These are phyloP conservation scores for Aspergillus campestris DNA, from an alignment of 495 filamentous ascomycete species.

Conservation along the genomic window DNA sequence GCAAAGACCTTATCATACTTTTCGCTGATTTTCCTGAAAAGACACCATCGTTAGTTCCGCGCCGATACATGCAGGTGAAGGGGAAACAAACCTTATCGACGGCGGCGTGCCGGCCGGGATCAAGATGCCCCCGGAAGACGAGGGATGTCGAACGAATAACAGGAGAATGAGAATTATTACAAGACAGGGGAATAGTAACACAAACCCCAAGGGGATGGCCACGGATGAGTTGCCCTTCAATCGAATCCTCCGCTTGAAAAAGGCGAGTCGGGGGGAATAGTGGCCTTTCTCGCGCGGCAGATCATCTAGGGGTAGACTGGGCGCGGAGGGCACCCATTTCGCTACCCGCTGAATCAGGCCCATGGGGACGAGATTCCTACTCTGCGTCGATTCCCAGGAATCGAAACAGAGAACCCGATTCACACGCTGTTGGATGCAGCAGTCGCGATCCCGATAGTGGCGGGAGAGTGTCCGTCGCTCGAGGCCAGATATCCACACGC, in stretches of 20 bases:
- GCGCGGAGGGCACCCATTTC: conserved; percentile 56
- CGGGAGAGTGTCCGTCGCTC: conserved; percentile 4
- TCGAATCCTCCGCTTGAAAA: conserved; percentile 81
- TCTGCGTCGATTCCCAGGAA: conserved; percentile 19
- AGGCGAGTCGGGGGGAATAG: conserved; percentile 57
- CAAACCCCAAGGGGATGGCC: conserved; percentile 87
- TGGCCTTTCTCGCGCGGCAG: conserved; percentile 45
- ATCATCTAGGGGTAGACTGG: conserved; percentile 53
- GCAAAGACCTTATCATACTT: conserved; percentile 95
- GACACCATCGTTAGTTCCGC: conserved; percentile 4
- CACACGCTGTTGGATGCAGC: conserved; percentile 17
- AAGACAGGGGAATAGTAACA: conserved; percentile 86
- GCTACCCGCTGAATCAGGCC: conserved; percentile 54
- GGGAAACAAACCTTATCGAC: conserved; percentile 65
- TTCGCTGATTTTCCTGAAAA: conserved; percentile 85
- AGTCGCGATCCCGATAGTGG: conserved; percentile 7
- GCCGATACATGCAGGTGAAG: not conserved
- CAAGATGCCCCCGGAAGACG: conserved; percentile 70
- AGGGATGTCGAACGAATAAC: conserved; percentile 83
- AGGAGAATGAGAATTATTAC: conserved; percentile 86
- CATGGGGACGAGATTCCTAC: conserved; percentile 38
- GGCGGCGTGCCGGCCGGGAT: conserved; percentile 88
- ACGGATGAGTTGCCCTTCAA: conserved; percentile 90
- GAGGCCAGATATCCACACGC: not conserved
- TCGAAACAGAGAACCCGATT: conserved; percentile 11